phyloP scores from a whole-genome alignment of 2,329 filamentous ascomycete genomes.

The Dryadomyces sulphureus region DNA sequence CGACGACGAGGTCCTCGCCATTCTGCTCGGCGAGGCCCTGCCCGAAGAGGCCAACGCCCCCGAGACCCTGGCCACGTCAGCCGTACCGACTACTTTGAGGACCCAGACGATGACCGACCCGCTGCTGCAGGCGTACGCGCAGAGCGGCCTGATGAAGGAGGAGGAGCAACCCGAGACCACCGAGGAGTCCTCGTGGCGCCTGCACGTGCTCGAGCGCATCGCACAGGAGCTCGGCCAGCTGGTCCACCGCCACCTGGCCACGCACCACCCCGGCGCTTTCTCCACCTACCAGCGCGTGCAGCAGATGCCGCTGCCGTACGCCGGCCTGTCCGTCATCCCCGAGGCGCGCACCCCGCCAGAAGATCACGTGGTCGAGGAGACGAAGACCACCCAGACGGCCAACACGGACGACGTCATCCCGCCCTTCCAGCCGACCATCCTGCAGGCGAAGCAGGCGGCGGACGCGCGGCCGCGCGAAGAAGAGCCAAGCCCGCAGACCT shows the following conservation, averaged over 20 bases:
- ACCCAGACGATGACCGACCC: slow-evolving; percentile 24
- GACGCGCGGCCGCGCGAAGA: neutral
- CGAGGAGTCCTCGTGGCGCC: slow-evolving; percentile 42
- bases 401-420: slow-evolving; percentile 21
- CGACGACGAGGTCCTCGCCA: slow-evolving; percentile 68
- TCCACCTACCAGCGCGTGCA: slow-evolving; percentile 59
- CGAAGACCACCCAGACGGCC: slow-evolving; percentile 2
- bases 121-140: slow-evolving; percentile 9
- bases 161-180: slow-evolving; percentile 13
- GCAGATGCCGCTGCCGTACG: slow-evolving; percentile 56
- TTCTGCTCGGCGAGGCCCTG: slow-evolving; percentile 73
- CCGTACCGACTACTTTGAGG: neutral
- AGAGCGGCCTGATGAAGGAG: slow-evolving; percentile 10
- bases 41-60: slow-evolving; percentile 24
- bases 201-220: slow-evolving; percentile 67
- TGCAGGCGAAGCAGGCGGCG: slow-evolving; percentile 17
- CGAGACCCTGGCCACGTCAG: neutral
- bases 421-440: slow-evolving; percentile 35
- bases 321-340: slow-evolving; percentile 54
- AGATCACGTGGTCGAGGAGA: slow-evolving; percentile 2
- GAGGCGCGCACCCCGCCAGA: slow-evolving; percentile 25
- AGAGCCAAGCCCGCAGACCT: slow-evolving; percentile 15
- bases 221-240: slow-evolving; percentile 75
- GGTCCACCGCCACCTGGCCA: slow-evolving; percentile 68
- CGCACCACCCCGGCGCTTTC: slow-evolving; percentile 72